These are phyloP conservation scores for Saccharomycopsis microspora DNA, from an alignment of 805 yeast species.

Conservation along the genomic window DNA sequence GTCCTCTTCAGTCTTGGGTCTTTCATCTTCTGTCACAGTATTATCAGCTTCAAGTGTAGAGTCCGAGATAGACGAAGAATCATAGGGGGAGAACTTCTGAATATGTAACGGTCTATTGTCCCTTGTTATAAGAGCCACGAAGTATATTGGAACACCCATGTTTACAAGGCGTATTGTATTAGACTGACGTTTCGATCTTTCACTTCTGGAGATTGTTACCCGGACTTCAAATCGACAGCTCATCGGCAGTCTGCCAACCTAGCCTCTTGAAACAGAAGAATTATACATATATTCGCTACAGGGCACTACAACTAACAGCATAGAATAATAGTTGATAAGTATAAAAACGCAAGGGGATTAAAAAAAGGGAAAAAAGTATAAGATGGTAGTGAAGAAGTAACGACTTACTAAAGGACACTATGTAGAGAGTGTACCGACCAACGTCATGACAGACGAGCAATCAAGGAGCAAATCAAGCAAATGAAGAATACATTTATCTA, in stretches of 20 bases:
- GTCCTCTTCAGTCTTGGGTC: not conserved
- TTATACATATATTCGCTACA: too few species aligned
- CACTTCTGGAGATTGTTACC: too few species aligned
- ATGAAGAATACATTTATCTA: not conserved
- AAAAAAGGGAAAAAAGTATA: not conserved
- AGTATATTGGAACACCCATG: conserved; percentile 26
- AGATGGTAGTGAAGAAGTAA: not conserved
- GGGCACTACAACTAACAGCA: too few species aligned
- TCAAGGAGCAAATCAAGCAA: not conserved
- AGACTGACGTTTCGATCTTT: too few species aligned
- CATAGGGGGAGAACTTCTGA: conserved; percentile 34
- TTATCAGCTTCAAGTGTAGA: conserved; percentile 11
- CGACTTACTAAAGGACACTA: not conserved
- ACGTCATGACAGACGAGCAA: not conserved
- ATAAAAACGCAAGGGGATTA: not conserved
- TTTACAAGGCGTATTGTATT: too few species aligned
- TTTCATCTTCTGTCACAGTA: not conserved
- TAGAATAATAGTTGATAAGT: not conserved
- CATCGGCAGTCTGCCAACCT: too few species aligned
- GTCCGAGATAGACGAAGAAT: conserved; percentile 13
- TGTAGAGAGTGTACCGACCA: not conserved
- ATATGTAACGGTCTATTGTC: conserved; percentile 49
- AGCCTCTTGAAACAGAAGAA: too few species aligned
- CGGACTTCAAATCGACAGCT: too few species aligned
- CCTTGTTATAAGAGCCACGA: conserved; percentile 47